Percentiles rank a stretch among this genome's conserved stretches.
These are phyloP conservation scores for Mycena polygramma DNA, from an alignment of 768 basidiomycete species.

Conservation along the genomic window DNA sequence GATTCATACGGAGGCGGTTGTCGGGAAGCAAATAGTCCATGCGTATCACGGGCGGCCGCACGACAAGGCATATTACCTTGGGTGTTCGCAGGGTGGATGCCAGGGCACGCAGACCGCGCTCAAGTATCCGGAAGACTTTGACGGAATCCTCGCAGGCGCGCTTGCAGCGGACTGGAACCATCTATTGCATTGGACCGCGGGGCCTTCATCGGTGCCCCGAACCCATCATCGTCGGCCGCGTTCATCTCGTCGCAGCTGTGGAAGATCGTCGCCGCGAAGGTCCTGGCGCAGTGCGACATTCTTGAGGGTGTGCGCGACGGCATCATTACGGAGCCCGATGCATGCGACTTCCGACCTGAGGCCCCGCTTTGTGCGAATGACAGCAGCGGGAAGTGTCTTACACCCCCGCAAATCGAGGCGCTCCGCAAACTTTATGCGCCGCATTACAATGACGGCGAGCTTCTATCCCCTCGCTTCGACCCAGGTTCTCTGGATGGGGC, in stretches of 20 bases:
- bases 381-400: slow-evolving; percentile 30
- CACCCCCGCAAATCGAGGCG: slow-evolving; percentile 36
- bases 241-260: slow-evolving; percentile 34
- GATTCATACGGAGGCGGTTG: slow-evolving; percentile 40
- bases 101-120: slow-evolving; percentile 43
- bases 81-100: slow-evolving; percentile 46
- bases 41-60: slow-evolving; percentile 41
- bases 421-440: slow-evolving; percentile 39
- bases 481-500: slow-evolving; percentile 18
- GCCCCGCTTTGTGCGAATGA: slow-evolving; percentile 34
- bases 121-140: slow-evolving; percentile 45
- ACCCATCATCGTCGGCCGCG: slow-evolving; percentile 22
- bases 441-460: slow-evolving; percentile 34
- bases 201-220: slow-evolving; percentile 28
- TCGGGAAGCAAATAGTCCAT: slow-evolving; percentile 43
- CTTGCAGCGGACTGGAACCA: slow-evolving; percentile 39
- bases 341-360: slow-evolving; percentile 41
- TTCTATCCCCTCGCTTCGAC: slow-evolving; percentile 35
- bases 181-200: slow-evolving; percentile 23
- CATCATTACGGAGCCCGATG: slow-evolving; percentile 42
- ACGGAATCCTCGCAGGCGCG: slow-evolving; percentile 45
- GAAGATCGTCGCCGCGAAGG: slow-evolving; percentile 39
- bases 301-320: slow-evolving; percentile 43
- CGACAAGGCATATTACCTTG: slow-evolving; percentile 43
- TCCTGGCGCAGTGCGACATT: slow-evolving; percentile 23